Conservation (phyloP, 1,284 basidiomycete species). For the Malassezia cuniculi region DNA sequence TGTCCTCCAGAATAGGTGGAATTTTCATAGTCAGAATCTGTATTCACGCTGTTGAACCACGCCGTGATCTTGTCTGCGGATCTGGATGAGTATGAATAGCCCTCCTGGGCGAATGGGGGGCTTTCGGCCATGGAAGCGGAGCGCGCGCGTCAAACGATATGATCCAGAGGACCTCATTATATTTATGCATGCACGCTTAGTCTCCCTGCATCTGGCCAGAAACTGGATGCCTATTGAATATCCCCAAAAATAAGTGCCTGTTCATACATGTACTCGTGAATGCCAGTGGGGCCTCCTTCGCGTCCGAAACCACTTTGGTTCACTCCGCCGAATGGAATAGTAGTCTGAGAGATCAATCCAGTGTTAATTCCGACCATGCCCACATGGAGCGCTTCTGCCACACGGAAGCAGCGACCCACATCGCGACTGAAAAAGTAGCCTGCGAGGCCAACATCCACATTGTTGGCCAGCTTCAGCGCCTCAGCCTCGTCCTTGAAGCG, state of each 20-base stretch:
- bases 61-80: too few relatives aligned
- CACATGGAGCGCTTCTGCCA: conserved; percentile 91
- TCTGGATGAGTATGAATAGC: too few relatives aligned
- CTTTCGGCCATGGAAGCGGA: too few relatives aligned
- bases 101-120: too few relatives aligned
- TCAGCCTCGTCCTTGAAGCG: conserved; percentile 88
- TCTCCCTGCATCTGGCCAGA: too few relatives aligned
- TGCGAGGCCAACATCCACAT: conserved; percentile 71
- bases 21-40: too few relatives aligned
- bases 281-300: conserved; percentile 57
- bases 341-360: conserved; percentile 33
- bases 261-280: conserved; percentile 55
- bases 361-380: conserved; percentile 73
- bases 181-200: too few relatives aligned
- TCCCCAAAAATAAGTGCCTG: conserved; percentile 39
- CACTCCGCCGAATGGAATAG: conserved; percentile 67
- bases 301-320: conserved; percentile 60
- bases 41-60: too few relatives aligned
- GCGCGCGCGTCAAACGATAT: too few relatives aligned
- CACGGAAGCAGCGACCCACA: conserved; percentile 78
- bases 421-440: conserved; percentile 52
- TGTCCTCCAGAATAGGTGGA: too few relatives aligned
- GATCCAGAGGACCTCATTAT: too few relatives aligned
- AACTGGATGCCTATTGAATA: too few relatives aligned
- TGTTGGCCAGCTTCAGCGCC: conserved; percentile 73